phyloP scores from a whole-genome alignment of 2,329 filamentous ascomycete species.

The Thielaviopsis punctulata region DNA sequence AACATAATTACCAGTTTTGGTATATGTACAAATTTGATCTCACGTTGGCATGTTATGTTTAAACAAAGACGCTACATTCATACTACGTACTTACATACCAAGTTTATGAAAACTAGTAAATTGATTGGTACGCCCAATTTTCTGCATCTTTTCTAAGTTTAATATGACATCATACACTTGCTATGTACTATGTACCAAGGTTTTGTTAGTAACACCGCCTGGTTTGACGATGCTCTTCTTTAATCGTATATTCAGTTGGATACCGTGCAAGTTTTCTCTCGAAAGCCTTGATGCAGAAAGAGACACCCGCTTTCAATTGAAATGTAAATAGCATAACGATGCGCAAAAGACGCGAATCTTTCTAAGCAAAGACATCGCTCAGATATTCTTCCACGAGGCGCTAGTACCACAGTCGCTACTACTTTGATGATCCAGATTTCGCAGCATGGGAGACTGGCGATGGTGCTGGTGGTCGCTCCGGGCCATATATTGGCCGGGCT shows the following conservation, averaged over 20 bases:
- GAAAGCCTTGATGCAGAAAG: too few relatives aligned
- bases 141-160: background rate
- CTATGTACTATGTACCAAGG: background rate
- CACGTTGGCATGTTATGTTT: background rate
- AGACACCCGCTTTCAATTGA: too few relatives aligned
- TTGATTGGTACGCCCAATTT: background rate
- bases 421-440: slow-evolving; percentile 2
- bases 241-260: too few relatives aligned
- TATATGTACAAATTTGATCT: background rate
- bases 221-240: too few relatives aligned
- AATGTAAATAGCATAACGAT: background rate
- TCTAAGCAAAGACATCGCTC: background rate
- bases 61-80: background rate
- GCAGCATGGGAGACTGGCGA: slow-evolving; percentile 12
- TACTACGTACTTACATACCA: background rate
- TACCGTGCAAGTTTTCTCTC: too few relatives aligned
- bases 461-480: slow-evolving; percentile 13
- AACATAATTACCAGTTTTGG: background rate
- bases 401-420: background rate
- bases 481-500: slow-evolving; percentile 7
- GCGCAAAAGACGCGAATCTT: background rate
- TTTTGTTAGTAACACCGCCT: background rate
- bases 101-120: background rate
- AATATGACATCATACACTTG: background rate
- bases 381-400: background rate